Evolutionary conservation across 2,329 filamentous ascomycete species (phyloP).

Genomic region (Fusarium paranaense): DNA sequence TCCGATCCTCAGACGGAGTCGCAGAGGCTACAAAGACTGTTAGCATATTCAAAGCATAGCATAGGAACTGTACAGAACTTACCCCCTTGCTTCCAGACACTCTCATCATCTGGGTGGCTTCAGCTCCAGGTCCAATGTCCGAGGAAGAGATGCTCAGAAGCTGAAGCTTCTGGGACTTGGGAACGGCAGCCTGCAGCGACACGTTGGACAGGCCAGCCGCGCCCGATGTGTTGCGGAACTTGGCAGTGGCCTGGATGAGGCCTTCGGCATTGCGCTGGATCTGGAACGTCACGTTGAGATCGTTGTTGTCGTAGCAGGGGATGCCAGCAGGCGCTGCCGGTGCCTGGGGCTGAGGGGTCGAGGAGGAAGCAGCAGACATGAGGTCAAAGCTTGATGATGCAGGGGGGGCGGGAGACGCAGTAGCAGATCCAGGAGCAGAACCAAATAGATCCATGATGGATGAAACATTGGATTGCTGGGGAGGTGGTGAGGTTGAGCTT

Average conservation of each 20-base stretch:
- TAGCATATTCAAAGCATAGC: not conserved
- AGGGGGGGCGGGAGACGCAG: constrained; percentile 50
- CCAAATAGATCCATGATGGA: constrained; percentile 94
- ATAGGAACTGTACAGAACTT: constrained; percentile 61
- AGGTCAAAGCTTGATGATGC: constrained; percentile 59
- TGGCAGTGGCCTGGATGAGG: constrained; percentile 82
- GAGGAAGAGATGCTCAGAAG: constrained; percentile 88
- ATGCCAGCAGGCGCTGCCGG: constrained; percentile 64
- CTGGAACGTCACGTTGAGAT: constrained; percentile 82
- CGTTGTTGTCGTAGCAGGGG: constrained; percentile 88
- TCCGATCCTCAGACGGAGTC: constrained; percentile 86
- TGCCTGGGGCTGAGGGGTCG: constrained; percentile 56
- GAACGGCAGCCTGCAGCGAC: constrained; percentile 92
- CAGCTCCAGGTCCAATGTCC: constrained; percentile 80
- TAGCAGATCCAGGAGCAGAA: constrained; percentile 54
- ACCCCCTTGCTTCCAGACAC: constrained; percentile 88
- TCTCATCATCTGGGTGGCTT: constrained; percentile 92
- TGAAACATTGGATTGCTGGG: constrained; percentile 68
- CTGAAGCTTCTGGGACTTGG: constrained; percentile 95
- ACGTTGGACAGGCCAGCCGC: constrained; percentile 77
- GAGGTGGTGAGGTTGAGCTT: constrained; percentile 56
- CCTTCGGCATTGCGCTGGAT: constrained; percentile 85
- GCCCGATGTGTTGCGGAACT: constrained; percentile 82
- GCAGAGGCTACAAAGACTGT: constrained; percentile 71
- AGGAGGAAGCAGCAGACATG: constrained; percentile 60